These are phyloP conservation scores for Neurospora intermedia DNA, from an alignment of 495 filamentous ascomycete species.

Conservation along the genomic window DNA sequence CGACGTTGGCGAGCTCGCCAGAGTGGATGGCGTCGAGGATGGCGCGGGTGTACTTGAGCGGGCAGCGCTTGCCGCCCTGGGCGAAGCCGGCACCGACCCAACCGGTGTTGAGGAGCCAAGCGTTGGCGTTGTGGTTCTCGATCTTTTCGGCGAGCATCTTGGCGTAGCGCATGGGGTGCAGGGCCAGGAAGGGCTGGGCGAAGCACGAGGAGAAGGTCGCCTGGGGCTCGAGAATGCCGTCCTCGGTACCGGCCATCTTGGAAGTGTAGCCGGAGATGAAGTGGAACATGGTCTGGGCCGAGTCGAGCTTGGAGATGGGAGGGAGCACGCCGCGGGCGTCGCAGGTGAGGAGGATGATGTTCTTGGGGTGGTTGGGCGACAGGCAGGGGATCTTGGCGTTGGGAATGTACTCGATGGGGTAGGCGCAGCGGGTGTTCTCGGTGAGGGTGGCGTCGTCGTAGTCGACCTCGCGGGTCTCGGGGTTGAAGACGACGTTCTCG, in stretches of 20 bases:
- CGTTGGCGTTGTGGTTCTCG: slow-evolving; percentile 84
- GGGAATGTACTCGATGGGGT: slow-evolving; percentile 96
- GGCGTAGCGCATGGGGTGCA: slow-evolving; percentile 98
- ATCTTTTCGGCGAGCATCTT: slow-evolving; percentile 98
- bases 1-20: slow-evolving; percentile 79
- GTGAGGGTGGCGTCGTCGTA: slow-evolving; percentile 93
- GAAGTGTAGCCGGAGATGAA: slow-evolving; percentile 99
- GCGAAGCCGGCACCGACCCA: slow-evolving; percentile 95
- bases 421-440: slow-evolving; percentile 96
- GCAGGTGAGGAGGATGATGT: slow-evolving; percentile 97
- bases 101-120: slow-evolving; percentile 97
- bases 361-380: slow-evolving; percentile 75
- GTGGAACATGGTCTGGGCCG: slow-evolving; percentile 98
- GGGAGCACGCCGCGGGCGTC: slow-evolving; percentile 96
- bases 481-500: slow-evolving; percentile 98
- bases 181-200: slow-evolving; percentile 95
- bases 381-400: slow-evolving; percentile 98
- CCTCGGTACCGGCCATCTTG: slow-evolving; percentile 99
- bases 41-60: slow-evolving; percentile 96
- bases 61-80: slow-evolving; percentile 96
- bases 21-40: slow-evolving; percentile 97
- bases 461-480: slow-evolving; percentile 76
- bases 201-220: slow-evolving; percentile 99
- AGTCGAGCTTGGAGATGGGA: slow-evolving; percentile 93
- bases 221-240: slow-evolving; percentile 91